phyloP scores from a whole-genome alignment of 441 rosid genomes.

The Brassica balearica region DNA sequence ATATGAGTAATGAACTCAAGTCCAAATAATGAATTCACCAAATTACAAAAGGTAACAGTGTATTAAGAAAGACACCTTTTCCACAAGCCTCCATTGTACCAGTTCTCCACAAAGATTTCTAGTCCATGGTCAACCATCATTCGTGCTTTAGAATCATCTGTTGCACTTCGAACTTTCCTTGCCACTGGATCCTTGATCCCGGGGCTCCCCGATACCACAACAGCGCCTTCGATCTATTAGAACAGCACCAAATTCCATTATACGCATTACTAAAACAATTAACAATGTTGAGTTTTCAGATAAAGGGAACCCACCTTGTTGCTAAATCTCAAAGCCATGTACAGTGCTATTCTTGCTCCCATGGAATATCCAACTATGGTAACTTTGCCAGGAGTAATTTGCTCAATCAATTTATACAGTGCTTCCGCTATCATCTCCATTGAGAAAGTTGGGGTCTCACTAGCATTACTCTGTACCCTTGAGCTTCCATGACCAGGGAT shows the following conservation, averaged over 20 bases:
- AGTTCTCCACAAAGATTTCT: slow-evolving; percentile 61
- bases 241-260: slow-evolving; percentile 23
- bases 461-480: slow-evolving; percentile 46
- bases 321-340: slow-evolving; percentile 71
- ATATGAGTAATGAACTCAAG: slow-evolving; percentile 21
- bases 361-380: slow-evolving; percentile 89
- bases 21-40: slow-evolving; percentile 2
- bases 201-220: slow-evolving; percentile 91
- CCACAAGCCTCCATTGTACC: slow-evolving; percentile 91
- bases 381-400: slow-evolving; percentile 63
- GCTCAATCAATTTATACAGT: slow-evolving; percentile 57
- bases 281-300: slow-evolving; percentile 10
- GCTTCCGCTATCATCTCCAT: slow-evolving; percentile 60
- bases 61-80: slow-evolving; percentile 58
- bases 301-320: slow-evolving; percentile 56
- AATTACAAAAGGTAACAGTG: neutral
- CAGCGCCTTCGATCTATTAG: slow-evolving; percentile 75
- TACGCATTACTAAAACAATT: slow-evolving; percentile 1
- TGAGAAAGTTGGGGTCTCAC: slow-evolving; percentile 53
- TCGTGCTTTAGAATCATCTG: slow-evolving; percentile 76
- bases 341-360: slow-evolving; percentile 93
- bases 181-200: slow-evolving; percentile 59
- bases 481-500: slow-evolving; percentile 94
- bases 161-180: slow-evolving; percentile 76
- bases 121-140: slow-evolving; percentile 68